Evolutionary conservation across 805 yeast species (phyloP).

Genomic region (Wickerhamiella galacta): DNA sequence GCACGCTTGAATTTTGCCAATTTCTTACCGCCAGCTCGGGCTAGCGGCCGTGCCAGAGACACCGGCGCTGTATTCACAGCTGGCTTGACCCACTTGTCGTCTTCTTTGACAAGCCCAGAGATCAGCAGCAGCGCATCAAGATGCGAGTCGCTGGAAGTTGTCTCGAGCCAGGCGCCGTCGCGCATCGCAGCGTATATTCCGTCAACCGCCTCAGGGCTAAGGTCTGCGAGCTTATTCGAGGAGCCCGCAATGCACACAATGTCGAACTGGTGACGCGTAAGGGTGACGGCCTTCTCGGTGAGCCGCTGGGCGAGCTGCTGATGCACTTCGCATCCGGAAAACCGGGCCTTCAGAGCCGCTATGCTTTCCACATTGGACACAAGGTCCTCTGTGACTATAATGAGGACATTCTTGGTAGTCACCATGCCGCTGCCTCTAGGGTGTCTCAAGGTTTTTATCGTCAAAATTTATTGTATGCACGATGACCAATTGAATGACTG

Average conservation of each 20-base stretch:
- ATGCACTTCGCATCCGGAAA: conserved; percentile 9
- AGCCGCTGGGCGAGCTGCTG: conserved; percentile 26
- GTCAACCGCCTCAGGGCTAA: conserved; percentile 16
- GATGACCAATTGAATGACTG: no score
- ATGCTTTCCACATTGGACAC: conserved; percentile 14
- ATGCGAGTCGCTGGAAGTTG: conserved; percentile 12
- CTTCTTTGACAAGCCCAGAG: conserved; percentile 23
- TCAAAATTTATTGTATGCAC: no score
- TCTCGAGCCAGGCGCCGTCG: conserved; percentile 20
- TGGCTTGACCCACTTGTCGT: conserved; percentile 11
- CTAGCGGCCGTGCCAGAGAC: not conserved
- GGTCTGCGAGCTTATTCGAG: conserved; percentile 8
- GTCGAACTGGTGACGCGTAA: conserved; percentile 17
- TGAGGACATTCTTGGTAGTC: conserved; percentile 2
- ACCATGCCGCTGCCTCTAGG: no score
- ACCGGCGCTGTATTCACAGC: no score
- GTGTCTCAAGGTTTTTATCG: no score
- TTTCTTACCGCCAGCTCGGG: not conserved
- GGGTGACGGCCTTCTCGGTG: conserved; percentile 17
- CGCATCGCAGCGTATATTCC: conserved; percentile 16
- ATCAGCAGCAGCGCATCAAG: conserved; percentile 23
- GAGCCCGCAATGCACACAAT: conserved; percentile 17
- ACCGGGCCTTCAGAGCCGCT: conserved; percentile 8
- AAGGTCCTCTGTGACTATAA: conserved; percentile 13
- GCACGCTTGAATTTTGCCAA: conserved; percentile 17